Percentiles rank a stretch among this genome's conserved stretches.
These are phyloP conservation scores for Wallacemonas sp. DNA, from an alignment of 208 protist genomes.

Conservation along the genomic window DNA sequence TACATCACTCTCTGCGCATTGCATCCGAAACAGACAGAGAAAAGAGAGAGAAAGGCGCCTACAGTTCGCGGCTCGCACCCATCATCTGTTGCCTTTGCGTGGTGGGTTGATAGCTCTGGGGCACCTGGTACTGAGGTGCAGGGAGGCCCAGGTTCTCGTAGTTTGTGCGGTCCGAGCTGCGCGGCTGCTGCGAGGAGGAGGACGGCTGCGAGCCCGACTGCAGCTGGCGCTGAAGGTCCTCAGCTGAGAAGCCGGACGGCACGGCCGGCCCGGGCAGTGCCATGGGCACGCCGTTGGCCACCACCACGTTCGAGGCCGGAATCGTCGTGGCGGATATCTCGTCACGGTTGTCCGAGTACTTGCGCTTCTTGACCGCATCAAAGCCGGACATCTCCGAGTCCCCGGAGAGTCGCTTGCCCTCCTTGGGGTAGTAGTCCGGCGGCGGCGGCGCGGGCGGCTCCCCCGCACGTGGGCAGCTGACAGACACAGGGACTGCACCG, in stretches of 20 bases:
- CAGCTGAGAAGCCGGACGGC: not conserved
- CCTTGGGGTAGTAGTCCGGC: not conserved
- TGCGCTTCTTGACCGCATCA: slow-evolving; percentile 4
- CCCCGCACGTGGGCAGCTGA: no score
- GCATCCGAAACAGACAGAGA: not conserved
- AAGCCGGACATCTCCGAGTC: not conserved
- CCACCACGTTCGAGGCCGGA: not conserved
- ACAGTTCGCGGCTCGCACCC: not conserved
- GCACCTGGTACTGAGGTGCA: slow-evolving; percentile 1
- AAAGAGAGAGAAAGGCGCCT: not conserved
- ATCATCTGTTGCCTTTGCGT: not conserved
- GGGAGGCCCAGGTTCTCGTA: slow-evolving; percentile 3
- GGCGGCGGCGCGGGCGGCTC: no score
- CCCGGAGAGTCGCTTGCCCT: not conserved
- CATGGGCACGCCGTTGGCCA: slow-evolving; percentile 3
- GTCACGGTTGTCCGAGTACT: not conserved
- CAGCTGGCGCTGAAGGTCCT: not conserved
- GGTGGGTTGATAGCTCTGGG: slow-evolving; percentile 8
- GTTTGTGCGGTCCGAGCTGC: not conserved
- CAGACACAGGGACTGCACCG: not conserved
- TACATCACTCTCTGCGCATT: no score
- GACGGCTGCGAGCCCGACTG: slow-evolving; percentile 3
- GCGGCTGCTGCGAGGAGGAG: not conserved
- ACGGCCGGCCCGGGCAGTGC: slow-evolving; percentile 3
- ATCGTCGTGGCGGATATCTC: not conserved